Evolutionary conservation across 164 flowering plant genomes (phyloP).

Genomic region (Akebia trifoliata): DNA sequence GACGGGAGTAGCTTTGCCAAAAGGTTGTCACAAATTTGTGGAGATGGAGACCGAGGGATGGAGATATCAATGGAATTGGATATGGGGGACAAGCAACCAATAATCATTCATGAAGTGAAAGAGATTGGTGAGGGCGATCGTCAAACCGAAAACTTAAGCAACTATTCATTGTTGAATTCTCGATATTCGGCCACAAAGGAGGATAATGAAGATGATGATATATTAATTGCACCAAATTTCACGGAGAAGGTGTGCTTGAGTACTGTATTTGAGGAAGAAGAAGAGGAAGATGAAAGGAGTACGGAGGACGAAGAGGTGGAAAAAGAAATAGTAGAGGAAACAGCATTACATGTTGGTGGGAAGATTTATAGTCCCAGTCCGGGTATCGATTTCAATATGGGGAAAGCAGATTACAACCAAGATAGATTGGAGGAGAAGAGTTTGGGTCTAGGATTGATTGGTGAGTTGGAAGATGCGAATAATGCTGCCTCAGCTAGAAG

Average conservation of each 20-base stretch:
- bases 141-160: conserved; percentile 4
- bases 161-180: background rate
- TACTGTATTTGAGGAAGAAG: conserved; percentile 90
- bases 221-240: too few species aligned
- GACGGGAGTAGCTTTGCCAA: conserved; percentile 56
- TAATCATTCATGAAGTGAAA: conserved; percentile 33
- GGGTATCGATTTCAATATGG: too few species aligned
- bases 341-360: conserved; percentile 26
- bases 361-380: too few species aligned
- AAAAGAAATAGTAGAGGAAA: conserved; percentile 75
- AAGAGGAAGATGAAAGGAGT: too few species aligned
- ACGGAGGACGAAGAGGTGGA: conserved; percentile 62
- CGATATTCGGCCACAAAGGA: conserved; percentile 1
- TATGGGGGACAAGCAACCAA: conserved; percentile 41
- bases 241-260: conserved; percentile 51
- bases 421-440: background rate
- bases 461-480: conserved; percentile 21
- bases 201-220: conserved; percentile 20
- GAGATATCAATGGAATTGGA: background rate
- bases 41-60: conserved; percentile 73
- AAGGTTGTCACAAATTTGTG: conserved; percentile 49
- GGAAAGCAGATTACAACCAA: background rate
- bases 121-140: conserved; percentile 13
- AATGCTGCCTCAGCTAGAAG: conserved; percentile 51
- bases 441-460: background rate